Base-by-base conservation (phyloP, 2,329 filamentous ascomycete species). In the Cladorrhinum sp. region DNA sequence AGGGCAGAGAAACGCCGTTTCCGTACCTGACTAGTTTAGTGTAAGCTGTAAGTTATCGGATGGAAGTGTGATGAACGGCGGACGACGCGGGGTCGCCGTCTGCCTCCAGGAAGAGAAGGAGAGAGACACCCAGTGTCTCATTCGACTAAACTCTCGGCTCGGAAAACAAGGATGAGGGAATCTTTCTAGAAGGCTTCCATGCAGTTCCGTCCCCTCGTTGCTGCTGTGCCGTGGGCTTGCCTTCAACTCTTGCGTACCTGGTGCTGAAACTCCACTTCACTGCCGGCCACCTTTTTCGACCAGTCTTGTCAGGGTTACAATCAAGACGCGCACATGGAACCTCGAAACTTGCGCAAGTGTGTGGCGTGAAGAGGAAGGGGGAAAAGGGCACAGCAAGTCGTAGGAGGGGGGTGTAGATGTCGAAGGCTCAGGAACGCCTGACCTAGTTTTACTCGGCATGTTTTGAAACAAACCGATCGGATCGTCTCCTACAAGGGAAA, bases 121-220 rank as follows among this genome's bases (percentile, higher is more conserved):
- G n/a, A n/a, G n/a, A n/a, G n/a, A 42, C 36, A 42, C 5, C n/a
- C 16, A 16, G 21, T 57, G 46, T 55, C 51, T 57, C 52, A 48
- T 26, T 55, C n/a, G n/a, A n/a, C n/a, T n/a, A n/a, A n/a, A n/a
- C n/a, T n/a, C n/a, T 28, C 26, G 26, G 26, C n/a, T 42, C 30
- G 42, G 55, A 58, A 56, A 61, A 61, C 33, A 36, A 48, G 57
- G 46, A 49, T 39, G 55, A 39, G 39, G 20, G 33, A 48, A 49
- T 42, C 33, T 36, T 67, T 67, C 66, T 65, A 21, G 66, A 67
- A 66, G 49, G 30, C 62, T 67, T 67, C 64, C 58, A 60, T 55
- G 62, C 64, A 30, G 26, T 30, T 30, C 5, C 26, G 4, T 30
- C 26, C 26, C 10, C 10, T 10, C 10, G 33, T 36, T 36, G 2